Percentiles rank a stretch among this genome's conserved stretches.
phyloP scores from a whole-genome alignment of 805 yeast genomes.

The Yarrowia phangngaensis region DNA sequence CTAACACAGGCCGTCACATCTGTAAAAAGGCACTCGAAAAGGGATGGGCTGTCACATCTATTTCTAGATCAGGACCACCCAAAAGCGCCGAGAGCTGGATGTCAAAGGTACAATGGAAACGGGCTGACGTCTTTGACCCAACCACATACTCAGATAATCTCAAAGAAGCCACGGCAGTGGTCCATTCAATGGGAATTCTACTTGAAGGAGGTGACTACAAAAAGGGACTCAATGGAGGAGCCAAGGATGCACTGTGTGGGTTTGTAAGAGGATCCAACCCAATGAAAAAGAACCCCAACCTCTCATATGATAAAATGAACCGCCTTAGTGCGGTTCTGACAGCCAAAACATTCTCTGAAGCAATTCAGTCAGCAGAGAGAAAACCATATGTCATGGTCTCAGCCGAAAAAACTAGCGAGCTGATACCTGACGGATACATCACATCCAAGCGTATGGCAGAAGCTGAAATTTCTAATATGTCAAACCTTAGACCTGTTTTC shows the following conservation, averaged over 20 bases:
- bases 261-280: constrained; percentile 57
- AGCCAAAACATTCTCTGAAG: constrained; percentile 51
- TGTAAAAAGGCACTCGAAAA: constrained; percentile 61
- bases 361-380: constrained; percentile 25
- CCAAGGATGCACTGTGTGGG: constrained; percentile 24
- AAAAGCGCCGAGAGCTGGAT: constrained; percentile 32
- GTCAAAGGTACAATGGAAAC: constrained; percentile 57
- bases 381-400: constrained; percentile 66
- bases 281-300: constrained; percentile 38
- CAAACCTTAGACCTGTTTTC: constrained; percentile 56
- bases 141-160: constrained; percentile 51
- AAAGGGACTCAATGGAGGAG: constrained; percentile 37
- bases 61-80: constrained; percentile 39
- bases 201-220: constrained; percentile 69
- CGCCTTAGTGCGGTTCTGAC: constrained; percentile 62
- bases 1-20: constrained; percentile 51
- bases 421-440: constrained; percentile 67
- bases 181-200: constrained; percentile 77
- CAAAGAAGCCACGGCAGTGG: constrained; percentile 57
- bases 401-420: constrained; percentile 69
- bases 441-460: constrained; percentile 78
- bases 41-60: constrained; percentile 64
- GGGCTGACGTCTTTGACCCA: constrained; percentile 67
- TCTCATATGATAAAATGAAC: constrained; percentile 61
- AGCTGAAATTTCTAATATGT: constrained; percentile 42